phyloP scores from a whole-genome alignment of 116 monocot species.

The Posidonia oceanica region DNA sequence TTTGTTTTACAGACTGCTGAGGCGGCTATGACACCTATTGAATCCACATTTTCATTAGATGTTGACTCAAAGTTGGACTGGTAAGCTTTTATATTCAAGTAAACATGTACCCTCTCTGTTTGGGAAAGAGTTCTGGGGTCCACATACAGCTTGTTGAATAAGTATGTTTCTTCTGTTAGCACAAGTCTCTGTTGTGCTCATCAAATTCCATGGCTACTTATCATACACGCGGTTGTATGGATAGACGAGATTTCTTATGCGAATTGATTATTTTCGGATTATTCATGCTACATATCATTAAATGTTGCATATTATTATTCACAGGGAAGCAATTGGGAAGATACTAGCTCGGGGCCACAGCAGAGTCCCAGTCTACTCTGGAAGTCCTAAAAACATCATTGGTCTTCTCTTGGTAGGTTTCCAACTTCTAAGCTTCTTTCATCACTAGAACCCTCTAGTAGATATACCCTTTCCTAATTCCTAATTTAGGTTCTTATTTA shows the following conservation, averaged over 20 bases:
- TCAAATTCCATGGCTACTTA: too few species aligned
- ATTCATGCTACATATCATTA: background rate
- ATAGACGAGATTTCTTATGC: too few species aligned
- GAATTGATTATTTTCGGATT: background rate
- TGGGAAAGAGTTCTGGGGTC: background rate
- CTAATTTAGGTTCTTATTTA: background rate
- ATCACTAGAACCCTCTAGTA: too few species aligned
- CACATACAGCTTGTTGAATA: too few species aligned
- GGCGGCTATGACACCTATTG: slow-evolving; percentile 99
- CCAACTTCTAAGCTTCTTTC: background rate
- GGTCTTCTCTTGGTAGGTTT: slow-evolving; percentile 84
- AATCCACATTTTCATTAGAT: slow-evolving; percentile 96
- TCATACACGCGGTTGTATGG: too few species aligned
- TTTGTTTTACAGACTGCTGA: slow-evolving; percentile 72
- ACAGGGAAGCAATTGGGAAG: slow-evolving; percentile 98
- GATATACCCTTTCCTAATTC: background rate
- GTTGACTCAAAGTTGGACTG: slow-evolving; percentile 97
- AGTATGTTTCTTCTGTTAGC: too few species aligned
- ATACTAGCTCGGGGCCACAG: slow-evolving; percentile 98
- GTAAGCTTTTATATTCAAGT: slow-evolving; percentile 21
- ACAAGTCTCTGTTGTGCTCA: too few species aligned
- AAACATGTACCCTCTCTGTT: background rate
- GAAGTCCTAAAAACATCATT: slow-evolving; percentile 83
- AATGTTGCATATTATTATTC: slow-evolving; percentile 2
- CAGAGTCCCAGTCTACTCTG: slow-evolving; percentile 90